Evolutionary conservation across 805 yeast genomes (phyloP).

Genomic region (Hanseniaspora thailandica): DNA sequence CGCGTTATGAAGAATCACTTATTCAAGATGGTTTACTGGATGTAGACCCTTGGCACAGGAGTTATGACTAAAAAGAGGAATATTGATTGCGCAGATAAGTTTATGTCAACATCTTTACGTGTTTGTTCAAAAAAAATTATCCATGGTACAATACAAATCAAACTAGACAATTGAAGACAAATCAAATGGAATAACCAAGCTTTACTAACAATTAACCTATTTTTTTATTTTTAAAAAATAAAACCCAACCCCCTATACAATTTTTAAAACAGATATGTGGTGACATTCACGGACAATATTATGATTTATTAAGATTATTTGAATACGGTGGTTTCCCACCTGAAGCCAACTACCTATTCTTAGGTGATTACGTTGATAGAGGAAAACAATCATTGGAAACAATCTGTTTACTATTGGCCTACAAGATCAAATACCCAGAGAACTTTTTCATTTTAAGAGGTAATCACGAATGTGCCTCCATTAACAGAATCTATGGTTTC

Average conservation of each 20-base stretch:
- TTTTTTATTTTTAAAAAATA: background rate
- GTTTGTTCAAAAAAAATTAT: no score
- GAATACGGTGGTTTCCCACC: conserved; percentile 99
- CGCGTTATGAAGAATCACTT: no score
- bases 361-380: conserved; percentile 97
- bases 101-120: no score
- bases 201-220: conserved; percentile 7
- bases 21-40: no score
- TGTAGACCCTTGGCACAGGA: no score
- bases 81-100: background rate
- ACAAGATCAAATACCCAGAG: conserved; percentile 96
- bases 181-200: background rate
- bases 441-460: conserved; percentile 94
- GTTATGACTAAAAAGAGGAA: background rate
- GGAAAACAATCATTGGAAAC: conserved; percentile 97
- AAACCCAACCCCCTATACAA: background rate
- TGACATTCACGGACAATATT: conserved; percentile 97
- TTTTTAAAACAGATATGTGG: conserved; percentile 55
- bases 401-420: conserved; percentile 83
- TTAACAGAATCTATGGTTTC: conserved; percentile 94
- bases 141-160: no score
- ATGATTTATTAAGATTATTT: conserved; percentile 84
- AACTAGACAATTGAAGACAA: background rate
- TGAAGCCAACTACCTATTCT: conserved; percentile 86
- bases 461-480: conserved; percentile 96